A percentile compares a stretch with the other conserved stretches of the same genome.
These are phyloP conservation scores for Diutina ranongensis DNA, from an alignment of 1,139 yeast genomes.

Conservation along the genomic window DNA sequence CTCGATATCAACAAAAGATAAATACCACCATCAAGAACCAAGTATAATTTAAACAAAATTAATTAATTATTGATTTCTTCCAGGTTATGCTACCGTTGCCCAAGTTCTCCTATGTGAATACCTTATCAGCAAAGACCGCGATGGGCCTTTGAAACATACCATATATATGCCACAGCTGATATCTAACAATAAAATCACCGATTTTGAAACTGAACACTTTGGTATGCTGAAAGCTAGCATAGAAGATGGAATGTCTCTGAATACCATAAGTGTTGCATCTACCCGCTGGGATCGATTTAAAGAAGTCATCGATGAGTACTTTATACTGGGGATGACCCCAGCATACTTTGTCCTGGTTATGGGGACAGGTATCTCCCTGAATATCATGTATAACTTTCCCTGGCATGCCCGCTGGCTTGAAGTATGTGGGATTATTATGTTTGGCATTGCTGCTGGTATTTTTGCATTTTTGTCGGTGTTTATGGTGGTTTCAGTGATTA, in stretches of 20 bases:
- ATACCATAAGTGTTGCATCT: not conserved
- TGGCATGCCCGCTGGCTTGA: slow-evolving; percentile 51
- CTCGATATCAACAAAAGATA: too few relatives aligned
- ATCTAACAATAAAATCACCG: too few relatives aligned
- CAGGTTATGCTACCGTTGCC: too few relatives aligned
- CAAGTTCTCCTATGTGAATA: not conserved
- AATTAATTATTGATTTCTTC: too few relatives aligned
- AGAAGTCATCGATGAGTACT: slow-evolving; percentile 6
- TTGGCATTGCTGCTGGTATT: slow-evolving; percentile 38
- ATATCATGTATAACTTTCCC: slow-evolving; percentile 53
- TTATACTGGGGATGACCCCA: slow-evolving; percentile 33
- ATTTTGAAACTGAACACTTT: not conserved
- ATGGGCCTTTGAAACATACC: not conserved
- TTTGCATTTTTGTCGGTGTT: slow-evolving; percentile 29
- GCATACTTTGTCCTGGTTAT: slow-evolving; percentile 63
- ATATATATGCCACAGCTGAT: not conserved
- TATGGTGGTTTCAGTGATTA: slow-evolving; percentile 25
- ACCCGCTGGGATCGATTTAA: not conserved
- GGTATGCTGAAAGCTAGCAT: not conserved
- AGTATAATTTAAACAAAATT: too few relatives aligned
- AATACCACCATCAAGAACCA: too few relatives aligned
- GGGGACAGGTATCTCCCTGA: slow-evolving; percentile 72
- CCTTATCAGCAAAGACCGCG: not conserved
- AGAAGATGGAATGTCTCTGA: not conserved
- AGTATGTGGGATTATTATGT: slow-evolving; percentile 44